Conservation (phyloP, 139 green algal species). For the Protoeuglena noctilucae region DNA sequence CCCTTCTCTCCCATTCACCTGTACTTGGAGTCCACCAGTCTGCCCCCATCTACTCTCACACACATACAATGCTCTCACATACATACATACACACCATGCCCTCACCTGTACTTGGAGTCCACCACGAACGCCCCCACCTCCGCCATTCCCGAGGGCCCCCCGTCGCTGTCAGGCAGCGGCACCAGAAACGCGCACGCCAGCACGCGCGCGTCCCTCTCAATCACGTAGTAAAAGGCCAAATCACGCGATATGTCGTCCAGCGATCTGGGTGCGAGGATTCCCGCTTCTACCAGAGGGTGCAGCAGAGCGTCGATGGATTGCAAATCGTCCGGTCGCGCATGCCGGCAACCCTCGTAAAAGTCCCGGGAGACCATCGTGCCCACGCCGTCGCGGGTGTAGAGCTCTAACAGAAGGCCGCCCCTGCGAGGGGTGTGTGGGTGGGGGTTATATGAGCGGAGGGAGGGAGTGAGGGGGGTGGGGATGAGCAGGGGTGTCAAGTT, state of each 20-base stretch:
- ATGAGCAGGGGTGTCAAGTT: too few relatives aligned
- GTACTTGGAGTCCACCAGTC: too few relatives aligned
- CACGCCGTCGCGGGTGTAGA: constrained; percentile 86
- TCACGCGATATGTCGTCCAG: constrained; percentile 31
- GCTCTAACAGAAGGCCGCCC: constrained; percentile 63
- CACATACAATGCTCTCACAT: too few relatives aligned
- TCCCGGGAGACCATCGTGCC: constrained; percentile 84
- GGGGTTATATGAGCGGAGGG: neutral
- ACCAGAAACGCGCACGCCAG: neutral
- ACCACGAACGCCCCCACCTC: constrained; percentile 85
- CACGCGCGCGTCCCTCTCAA: constrained; percentile 33
- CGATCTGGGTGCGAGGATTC: constrained; percentile 32
- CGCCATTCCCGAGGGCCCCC: too few relatives aligned
- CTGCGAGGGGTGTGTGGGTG: too few relatives aligned
- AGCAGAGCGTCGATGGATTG: constrained; percentile 32
- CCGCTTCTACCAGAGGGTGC: constrained; percentile 39
- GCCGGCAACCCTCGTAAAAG: constrained; percentile 85
- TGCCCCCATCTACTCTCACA: too few relatives aligned
- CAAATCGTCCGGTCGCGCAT: constrained; percentile 20
- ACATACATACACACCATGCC: too few relatives aligned
- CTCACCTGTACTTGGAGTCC: constrained; percentile 35
- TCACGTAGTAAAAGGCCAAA: constrained; percentile 25
- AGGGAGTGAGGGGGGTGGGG: neutral
- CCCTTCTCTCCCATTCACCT: too few relatives aligned
- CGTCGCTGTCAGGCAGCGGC: constrained; percentile 4